Base-by-base conservation (phyloP, 805 yeast species). In the Kregervanrija fluxuum region DNA sequence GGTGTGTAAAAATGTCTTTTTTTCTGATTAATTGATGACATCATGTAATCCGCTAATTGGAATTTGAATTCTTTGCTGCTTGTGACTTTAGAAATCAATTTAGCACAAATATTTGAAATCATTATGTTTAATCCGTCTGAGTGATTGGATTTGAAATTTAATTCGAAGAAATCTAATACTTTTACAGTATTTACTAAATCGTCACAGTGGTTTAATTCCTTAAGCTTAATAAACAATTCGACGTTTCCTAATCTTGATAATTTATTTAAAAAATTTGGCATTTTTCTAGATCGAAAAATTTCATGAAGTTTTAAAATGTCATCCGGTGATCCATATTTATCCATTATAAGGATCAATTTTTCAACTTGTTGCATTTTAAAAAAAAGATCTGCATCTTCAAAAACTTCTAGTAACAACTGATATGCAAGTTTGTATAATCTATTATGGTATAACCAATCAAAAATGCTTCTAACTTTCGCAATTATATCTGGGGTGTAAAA, bases 371-470 rank as follows among this genome's bases (percentile, higher is more conserved):
- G 33, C 33, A 54, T 54, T 8, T 54, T 54, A 16, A 44, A 40
- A 38, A 46, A 59, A 5, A 40, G 14, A n/a, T 28, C 22, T 11
- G 44, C 13, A 35, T 44, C 36, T 15, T 42, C 35, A 16, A 39
- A 33, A 3, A 46, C 37, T 13, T 35, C 17, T 5, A 41, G 6
- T n/a, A 50, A 30, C 17, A 50, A 38, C 34, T 48, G 38, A 41
- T 41, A 47, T 13, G 49, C 49, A 8, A 52, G n/a, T 9, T 47
- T 37, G 17, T 46, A 48, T 14, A 48, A 40, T 17, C 45, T 48
- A 17, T 57, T 51, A 10, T 49, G 38, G 44, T 48, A 56, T 4
- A 59, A 38, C 54, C 56, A 55, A 8, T 52, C 37, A 41, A 61
- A 59, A 6, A 51, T 15, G 12, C 48, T 51, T 8, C 41, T 42